phyloP scores from a whole-genome alignment of 148 eudicot genomes.

The Spergularia bocconei region DNA sequence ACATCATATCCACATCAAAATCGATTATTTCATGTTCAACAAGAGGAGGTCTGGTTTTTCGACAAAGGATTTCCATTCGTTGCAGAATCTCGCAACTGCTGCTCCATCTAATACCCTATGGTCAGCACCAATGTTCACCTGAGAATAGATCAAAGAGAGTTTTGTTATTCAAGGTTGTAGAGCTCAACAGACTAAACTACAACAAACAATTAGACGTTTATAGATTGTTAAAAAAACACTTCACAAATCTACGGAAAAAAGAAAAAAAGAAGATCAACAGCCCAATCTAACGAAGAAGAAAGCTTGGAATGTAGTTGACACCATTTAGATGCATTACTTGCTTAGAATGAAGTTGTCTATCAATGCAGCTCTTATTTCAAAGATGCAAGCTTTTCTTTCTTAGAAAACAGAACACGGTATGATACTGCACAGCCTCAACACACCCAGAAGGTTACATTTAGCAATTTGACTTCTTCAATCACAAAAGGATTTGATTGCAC shows the following conservation, averaged over 20 bases:
- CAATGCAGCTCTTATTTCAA: neutral
- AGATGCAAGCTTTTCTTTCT: neutral
- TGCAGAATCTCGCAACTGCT: conserved; percentile 85
- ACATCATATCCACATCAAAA: neutral
- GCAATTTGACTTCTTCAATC: too few species aligned
- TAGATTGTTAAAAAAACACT: too few species aligned
- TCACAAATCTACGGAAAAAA: too few species aligned
- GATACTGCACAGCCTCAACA: too few species aligned
- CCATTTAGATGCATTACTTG: neutral
- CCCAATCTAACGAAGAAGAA: neutral
- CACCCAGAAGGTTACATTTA: too few species aligned
- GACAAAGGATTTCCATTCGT: conserved; percentile 74
- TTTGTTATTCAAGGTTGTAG: neutral
- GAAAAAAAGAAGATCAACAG: too few species aligned
- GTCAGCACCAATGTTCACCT: conserved; percentile 90
- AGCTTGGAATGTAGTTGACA: too few species aligned
- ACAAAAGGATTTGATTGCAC: too few species aligned
- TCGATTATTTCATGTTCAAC: conserved; percentile 65
- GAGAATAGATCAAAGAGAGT: conserved; percentile 16
- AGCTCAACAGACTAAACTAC: too few species aligned
- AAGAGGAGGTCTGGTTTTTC: conserved; percentile 83
- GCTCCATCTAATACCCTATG: conserved; percentile 96
- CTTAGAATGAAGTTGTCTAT: neutral
- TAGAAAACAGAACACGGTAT: too few species aligned
- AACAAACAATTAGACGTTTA: too few species aligned